phyloP scores from a whole-genome alignment of 805 yeast genomes.

The Pichia phayaonensis region DNA sequence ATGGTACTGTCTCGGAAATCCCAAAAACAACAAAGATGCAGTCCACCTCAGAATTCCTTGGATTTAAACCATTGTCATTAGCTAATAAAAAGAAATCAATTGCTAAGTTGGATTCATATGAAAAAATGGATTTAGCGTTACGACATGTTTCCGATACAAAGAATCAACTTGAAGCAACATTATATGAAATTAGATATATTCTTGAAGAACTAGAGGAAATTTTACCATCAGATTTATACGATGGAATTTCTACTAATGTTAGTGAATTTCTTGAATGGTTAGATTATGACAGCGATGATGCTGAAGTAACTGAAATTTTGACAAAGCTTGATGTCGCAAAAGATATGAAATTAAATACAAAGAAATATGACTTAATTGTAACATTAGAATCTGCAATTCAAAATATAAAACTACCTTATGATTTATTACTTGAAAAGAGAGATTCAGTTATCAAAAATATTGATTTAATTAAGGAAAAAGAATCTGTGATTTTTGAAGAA shows the following conservation, averaged over 20 bases:
- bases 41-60: constrained; percentile 28
- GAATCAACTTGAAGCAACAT: constrained; percentile 64
- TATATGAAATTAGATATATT: constrained; percentile 59
- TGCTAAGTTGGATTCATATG: constrained; percentile 1
- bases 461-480: constrained; percentile 1
- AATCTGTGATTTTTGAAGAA: background rate
- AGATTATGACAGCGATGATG: constrained; percentile 58
- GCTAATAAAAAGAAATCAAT: constrained; percentile 39
- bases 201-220: constrained; percentile 48
- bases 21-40: constrained; percentile 14
- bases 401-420: constrained; percentile 30
- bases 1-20: constrained; percentile 2
- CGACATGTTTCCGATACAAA: constrained; percentile 32
- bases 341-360: background rate
- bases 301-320: constrained; percentile 33
- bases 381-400: constrained; percentile 31
- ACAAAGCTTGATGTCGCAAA: constrained; percentile 25
- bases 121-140: background rate
- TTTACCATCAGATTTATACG: constrained; percentile 33
- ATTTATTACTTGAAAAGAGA: constrained; percentile 25
- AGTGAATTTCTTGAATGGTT: constrained; percentile 64
- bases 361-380: constrained; percentile 1
- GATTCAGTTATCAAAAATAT: constrained; percentile 1
- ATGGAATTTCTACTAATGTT: constrained; percentile 31
- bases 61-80: constrained; percentile 42